Base-by-base conservation (phyloP, 305 asterid species). In the Fraxinus albicans region DNA sequence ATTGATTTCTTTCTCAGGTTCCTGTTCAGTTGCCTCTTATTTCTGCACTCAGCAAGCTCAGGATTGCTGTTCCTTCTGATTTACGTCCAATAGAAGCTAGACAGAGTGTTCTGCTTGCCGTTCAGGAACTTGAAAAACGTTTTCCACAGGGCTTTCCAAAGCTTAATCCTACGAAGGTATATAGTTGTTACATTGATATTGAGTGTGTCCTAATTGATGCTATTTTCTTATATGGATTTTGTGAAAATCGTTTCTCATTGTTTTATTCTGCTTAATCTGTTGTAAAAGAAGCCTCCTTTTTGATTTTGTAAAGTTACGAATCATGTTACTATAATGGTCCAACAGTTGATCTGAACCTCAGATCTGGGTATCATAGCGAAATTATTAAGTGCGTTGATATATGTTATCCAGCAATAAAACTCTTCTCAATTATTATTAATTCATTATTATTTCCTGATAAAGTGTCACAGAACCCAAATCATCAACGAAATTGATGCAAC, bases 1-100 rank as follows among this genome's bases (percentile, higher is more conserved):
- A 82, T 77, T 44, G 76, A 8, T 83, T 81, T 78, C 25, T 82
- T 77, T 84, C 72, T 79, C 89, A 96, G 99, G 98, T 96, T 86
- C 98, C 98, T 84, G 99, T 96, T 81, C 99, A 96, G 83, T 84
- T 95, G 90, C 96, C 95, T 85, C 93, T 96, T 77, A 91, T 96
- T 88, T 95, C 98, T 86, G 92, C 96, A 12, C 89, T 95, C 80
- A 95, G 99, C 90, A 94, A 91, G 87, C 91, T 96, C 75, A 89
- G 92, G 87, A 88, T 96, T 88, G 90, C 98, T n/a, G 89, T 95
- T 74, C 98, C 99, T 78, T 81, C 95, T 47, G 98, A 95, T 87
- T 91, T 96, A 85, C 91, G 99, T 78, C 98, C 98, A 27, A 72
- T 88, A 50, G 99, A 96, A 84, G 97, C 96, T 79, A 92, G 99